Conservation (phyloP, 352 stramenopile species). For the Aphanomyces astaci region DNA sequence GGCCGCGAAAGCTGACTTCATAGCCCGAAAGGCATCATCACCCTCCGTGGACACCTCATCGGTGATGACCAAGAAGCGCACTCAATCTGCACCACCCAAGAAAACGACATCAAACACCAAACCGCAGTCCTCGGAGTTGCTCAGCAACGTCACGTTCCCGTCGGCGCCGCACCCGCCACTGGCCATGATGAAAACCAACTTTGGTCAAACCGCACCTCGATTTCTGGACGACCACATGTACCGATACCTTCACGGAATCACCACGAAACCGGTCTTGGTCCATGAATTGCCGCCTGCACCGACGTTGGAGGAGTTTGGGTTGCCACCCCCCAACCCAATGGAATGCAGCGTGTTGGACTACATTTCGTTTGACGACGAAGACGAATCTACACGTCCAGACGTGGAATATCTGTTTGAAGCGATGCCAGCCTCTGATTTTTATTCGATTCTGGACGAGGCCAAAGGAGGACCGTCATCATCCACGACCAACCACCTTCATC, state of each 20-base stretch:
- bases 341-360: background rate
- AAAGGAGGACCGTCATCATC: background rate
- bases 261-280: background rate
- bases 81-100: background rate
- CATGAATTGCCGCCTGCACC: background rate
- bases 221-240: constrained; percentile 5
- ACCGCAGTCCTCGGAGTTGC: background rate
- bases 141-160: background rate
- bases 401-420: background rate
- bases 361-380: background rate
- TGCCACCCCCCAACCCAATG: background rate
- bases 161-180: background rate
- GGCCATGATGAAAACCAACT: background rate
- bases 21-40: background rate
- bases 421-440: background rate
- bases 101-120: background rate
- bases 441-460: background rate
- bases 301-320: background rate
- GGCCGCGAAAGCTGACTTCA: background rate
- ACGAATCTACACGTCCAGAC: background rate
- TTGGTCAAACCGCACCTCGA: background rate
- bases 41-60: no score
- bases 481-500: no score
- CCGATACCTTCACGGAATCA: background rate
- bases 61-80: background rate